These are phyloP conservation scores for Grifola frondosa DNA, from an alignment of 1,284 basidiomycete genomes.

Conservation along the genomic window DNA sequence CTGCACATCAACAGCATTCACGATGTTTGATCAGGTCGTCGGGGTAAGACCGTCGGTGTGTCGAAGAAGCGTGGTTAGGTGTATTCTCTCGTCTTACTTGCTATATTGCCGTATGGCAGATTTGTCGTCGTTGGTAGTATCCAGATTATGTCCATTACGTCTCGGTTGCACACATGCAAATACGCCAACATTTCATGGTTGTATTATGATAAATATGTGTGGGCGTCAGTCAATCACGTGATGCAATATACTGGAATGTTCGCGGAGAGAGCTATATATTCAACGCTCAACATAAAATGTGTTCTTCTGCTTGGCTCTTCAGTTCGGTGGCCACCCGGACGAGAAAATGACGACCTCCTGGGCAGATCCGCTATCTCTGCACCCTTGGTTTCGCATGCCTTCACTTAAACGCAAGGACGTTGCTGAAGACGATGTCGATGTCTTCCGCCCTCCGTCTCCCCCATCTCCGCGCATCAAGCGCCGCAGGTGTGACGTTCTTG, in stretches of 20 bases:
- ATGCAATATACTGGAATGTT: constrained; percentile 11
- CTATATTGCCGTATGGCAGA: no score
- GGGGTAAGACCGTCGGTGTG: constrained; percentile 91
- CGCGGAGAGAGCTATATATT: constrained; percentile 14
- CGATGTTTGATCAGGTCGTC: constrained; percentile 58
- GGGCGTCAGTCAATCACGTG: neutral
- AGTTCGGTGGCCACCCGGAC: constrained; percentile 1
- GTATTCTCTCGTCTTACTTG: constrained; percentile 10
- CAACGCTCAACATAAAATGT: no score
- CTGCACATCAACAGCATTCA: neutral
- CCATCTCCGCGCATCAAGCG: constrained; percentile 44
- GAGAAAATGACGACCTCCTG: constrained; percentile 31
- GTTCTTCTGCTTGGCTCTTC: no score
- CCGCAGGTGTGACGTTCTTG: constrained; percentile 48
- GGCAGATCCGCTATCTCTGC: constrained; percentile 37
- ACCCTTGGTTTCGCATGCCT: constrained; percentile 55
- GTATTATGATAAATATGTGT: no score
- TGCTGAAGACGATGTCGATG: constrained; percentile 22
- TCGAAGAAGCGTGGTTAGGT: constrained; percentile 86
- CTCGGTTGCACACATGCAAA: constrained; percentile 20
- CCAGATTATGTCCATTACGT: constrained; percentile 20
- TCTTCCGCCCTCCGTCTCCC: constrained; percentile 4
- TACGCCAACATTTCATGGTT: constrained; percentile 20
- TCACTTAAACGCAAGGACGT: constrained; percentile 49
- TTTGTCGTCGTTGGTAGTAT: constrained; percentile 19